Conservation (phyloP, 2,329 filamentous ascomycete genomes). For the Cladosporium sp. region DNA sequence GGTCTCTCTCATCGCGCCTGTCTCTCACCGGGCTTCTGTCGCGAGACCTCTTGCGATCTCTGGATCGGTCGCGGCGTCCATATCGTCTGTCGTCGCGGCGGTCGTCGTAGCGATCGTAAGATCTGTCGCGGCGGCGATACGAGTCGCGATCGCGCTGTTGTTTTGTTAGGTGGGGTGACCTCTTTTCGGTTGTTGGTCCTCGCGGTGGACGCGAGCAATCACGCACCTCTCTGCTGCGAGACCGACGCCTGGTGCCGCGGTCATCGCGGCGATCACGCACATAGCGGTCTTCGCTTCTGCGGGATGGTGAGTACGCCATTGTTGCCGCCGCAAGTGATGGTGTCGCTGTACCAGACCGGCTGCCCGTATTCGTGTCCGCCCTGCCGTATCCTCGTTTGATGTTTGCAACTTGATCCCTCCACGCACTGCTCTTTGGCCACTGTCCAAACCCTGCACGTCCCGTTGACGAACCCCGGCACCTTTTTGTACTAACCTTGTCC, state of each 20-base stretch:
- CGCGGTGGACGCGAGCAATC: neutral
- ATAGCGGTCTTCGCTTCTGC: conserved; percentile 18
- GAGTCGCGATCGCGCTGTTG: conserved; percentile 13
- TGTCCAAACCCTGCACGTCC: no score
- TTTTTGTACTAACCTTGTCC: no score
- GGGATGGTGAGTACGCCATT: conserved; percentile 23
- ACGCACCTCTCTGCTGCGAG: conserved; percentile 14
- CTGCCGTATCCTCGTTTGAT: no score
- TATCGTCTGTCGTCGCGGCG: conserved; percentile 17
- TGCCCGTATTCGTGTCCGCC: neutral
- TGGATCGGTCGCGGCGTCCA: conserved; percentile 17
- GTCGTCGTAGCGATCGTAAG: conserved; percentile 19
- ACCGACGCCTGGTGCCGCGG: conserved; percentile 8
- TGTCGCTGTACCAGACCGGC: conserved; percentile 9
- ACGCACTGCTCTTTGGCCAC: no score
- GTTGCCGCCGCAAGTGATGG: conserved; percentile 9
- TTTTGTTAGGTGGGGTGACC: neutral
- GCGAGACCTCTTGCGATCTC: conserved; percentile 17
- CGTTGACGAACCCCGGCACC: no score
- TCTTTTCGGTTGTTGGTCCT: neutral
- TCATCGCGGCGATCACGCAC: conserved; percentile 13
- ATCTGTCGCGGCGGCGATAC: conserved; percentile 15
- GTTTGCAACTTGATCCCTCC: no score
- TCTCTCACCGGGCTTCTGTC: conserved; percentile 19
- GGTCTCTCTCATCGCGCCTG: conserved; percentile 14